phyloP scores from a whole-genome alignment of 768 basidiomycete species.

The Astraeus odoratus region DNA sequence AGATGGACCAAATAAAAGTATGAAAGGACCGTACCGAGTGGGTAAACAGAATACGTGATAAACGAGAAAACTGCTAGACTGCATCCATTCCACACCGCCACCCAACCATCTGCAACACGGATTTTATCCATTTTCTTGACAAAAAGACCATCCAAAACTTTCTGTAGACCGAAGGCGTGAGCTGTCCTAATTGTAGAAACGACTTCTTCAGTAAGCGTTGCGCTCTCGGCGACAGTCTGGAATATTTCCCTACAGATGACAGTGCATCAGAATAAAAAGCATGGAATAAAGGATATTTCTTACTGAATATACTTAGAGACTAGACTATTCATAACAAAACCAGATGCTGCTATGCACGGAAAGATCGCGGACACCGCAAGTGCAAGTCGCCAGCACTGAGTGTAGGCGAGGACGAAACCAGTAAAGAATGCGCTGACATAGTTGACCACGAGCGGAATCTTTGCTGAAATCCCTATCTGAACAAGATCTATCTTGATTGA shows the following conservation, averaged over 20 bases:
- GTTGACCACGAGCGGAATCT: conserved; percentile 63
- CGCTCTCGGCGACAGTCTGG: conserved; percentile 69
- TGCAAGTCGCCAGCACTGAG: conserved; percentile 72
- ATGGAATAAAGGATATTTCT: conserved; percentile 20
- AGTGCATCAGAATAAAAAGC: not conserved
- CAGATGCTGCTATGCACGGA: conserved; percentile 74
- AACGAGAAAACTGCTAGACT: conserved; percentile 76
- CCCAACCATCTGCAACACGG: conserved; percentile 45
- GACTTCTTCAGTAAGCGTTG: conserved; percentile 86
- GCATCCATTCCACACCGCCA: conserved; percentile 51
- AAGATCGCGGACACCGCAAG: conserved; percentile 76
- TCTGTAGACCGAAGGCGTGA: conserved; percentile 86
- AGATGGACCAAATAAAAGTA: not conserved
- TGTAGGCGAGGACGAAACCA: conserved; percentile 73
- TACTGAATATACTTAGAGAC: conserved; percentile 61
- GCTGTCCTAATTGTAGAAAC: conserved; percentile 85
- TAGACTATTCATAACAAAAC: conserved; percentile 64
- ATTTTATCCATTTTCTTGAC: conserved; percentile 52
- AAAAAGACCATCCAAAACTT: conserved; percentile 56
- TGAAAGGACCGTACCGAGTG: conserved; percentile 39
- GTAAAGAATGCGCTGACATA: conserved; percentile 67
- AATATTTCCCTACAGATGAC: conserved; percentile 43
- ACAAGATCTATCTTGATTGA: conserved; percentile 56
- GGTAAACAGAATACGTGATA: conserved; percentile 71
- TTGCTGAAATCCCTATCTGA: conserved; percentile 88